phyloP scores from a whole-genome alignment of 2,329 filamentous ascomycete species.

The Alternaria sp. region DNA sequence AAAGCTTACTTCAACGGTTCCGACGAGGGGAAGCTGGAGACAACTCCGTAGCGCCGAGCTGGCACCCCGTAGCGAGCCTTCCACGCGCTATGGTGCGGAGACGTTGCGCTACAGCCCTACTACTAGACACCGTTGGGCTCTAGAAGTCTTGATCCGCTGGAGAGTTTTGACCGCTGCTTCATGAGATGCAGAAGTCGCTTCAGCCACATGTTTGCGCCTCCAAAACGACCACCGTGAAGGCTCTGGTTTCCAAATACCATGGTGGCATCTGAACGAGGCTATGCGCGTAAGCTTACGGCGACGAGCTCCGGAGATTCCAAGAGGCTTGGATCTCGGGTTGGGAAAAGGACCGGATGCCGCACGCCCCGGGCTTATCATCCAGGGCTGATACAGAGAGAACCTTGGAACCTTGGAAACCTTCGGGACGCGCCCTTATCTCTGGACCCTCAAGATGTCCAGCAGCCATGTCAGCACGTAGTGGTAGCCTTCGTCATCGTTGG shows the following conservation, averaged over 20 bases:
- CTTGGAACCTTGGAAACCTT: neutral
- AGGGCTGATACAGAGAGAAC: neutral
- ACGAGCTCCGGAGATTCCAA: neutral
- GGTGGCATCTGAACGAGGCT: neutral
- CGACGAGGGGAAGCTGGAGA: neutral
- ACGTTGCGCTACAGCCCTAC: neutral
- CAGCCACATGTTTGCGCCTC: neutral
- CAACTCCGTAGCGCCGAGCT: neutral
- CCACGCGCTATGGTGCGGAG: neutral
- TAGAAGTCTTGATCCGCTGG: neutral
- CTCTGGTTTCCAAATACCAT: neutral
- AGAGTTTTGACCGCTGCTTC: slow-evolving; percentile 4
- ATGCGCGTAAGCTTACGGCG: neutral
- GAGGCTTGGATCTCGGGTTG: neutral
- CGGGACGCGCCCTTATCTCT: neutral
- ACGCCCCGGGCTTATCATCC: neutral
- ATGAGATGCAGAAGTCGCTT: neutral
- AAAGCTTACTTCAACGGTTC: neutral
- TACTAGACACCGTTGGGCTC: neutral
- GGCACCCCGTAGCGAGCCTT: neutral
- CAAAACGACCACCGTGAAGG: neutral
- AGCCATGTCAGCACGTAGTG: neutral
- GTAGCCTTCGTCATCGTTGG: neutral
- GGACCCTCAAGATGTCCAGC: neutral
- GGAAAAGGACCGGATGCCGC: neutral